Percentiles rank a stretch among this genome's conserved stretches.
Evolutionary conservation across 2,329 filamentous ascomycete genomes (phyloP).

Genomic region (Paecilomyces sp.): DNA sequence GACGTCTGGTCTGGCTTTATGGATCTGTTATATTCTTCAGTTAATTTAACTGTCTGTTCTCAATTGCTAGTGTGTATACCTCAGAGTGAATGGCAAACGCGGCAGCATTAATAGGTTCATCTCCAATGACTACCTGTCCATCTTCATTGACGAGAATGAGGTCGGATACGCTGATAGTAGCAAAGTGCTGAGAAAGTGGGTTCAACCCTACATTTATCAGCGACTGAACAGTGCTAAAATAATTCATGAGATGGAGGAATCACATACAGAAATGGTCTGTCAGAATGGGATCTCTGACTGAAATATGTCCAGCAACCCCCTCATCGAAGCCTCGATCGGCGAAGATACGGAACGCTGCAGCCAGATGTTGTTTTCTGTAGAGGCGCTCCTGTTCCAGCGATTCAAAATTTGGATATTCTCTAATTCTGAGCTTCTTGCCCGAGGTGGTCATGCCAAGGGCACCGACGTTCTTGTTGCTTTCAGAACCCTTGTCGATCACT

Average conservation of each 20-base stretch:
- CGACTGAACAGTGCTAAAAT: too few species aligned
- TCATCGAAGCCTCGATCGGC: conserved; percentile 34
- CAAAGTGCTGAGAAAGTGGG: conserved; percentile 40
- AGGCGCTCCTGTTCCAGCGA: conserved; percentile 33
- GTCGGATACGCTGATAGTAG: conserved; percentile 33
- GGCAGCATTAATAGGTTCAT: conserved; percentile 39
- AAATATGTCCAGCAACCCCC: conserved; percentile 41
- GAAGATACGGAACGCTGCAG: conserved; percentile 38
- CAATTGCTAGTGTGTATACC: conserved; percentile 49
- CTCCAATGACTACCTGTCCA: conserved; percentile 33
- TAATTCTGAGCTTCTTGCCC: conserved; percentile 40
- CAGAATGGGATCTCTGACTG: conserved; percentile 30
- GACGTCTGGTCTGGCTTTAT: conserved; percentile 19
- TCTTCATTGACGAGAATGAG: conserved; percentile 38
- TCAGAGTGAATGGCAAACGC: conserved; percentile 43
- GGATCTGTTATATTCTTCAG: conserved; percentile 1
- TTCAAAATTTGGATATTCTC: conserved; percentile 39
- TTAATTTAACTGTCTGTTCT: conserved; percentile 7
- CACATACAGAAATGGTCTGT: conserved; percentile 30
- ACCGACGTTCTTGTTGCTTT: conserved; percentile 35
- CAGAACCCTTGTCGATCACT: conserved; percentile 25
- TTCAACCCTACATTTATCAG: conserved; percentile 26
- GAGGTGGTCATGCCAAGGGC: conserved; percentile 41
- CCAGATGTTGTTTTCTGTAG: conserved; percentile 41
- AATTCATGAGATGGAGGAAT: background rate